Evolutionary conservation across 768 basidiomycete genomes (phyloP), one percentile per base, ranked within the genome.

Genomic region (Leccinum subgranulosum): DNA sequence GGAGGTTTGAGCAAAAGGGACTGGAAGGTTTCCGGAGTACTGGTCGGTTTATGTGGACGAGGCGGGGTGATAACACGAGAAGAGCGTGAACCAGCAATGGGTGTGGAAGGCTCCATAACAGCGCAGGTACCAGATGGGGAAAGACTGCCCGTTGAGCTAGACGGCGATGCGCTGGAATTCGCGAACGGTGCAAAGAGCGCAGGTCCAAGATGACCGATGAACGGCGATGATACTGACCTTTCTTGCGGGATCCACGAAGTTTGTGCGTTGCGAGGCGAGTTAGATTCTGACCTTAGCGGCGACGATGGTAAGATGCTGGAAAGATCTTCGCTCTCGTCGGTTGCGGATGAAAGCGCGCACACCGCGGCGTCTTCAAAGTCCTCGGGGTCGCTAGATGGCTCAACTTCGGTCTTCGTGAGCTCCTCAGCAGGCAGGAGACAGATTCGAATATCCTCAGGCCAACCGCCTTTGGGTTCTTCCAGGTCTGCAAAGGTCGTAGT

Each of bases 391-490:
- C 69, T 68, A 4, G 68, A 69, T 14, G 60, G 70, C 17, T 69
- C 68, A 12, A 28, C 11, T 4, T 69, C 60, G 21, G 36, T n/a
- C 15, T 34, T 41, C n/a, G 25, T 21, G 14, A 33, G 45, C 7
- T 39, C 47, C 5, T 58, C 46, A 6, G 36, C 39, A 47, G 62
- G 53, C 9, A 56, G 49, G 17, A 81, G 63, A 54, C 77, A 78
- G 15, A 67, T 62, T 23, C 60, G 66, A 21, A 87, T 74, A 41
- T 75, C 71, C 28, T 74, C 71, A 0, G 85, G 79, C 86, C 87
- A 91, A 6, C 81, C 84, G 2, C 64, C 66, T 14, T 66, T 58
- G 0, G 86, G 85, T 23, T 75, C 70, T 3, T 74, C 60, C 23
- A 75, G 34, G 2, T 68, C 53, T 11, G 75, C 75, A 59, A 78